These are phyloP conservation scores for Globisporangium yorkense DNA, from an alignment of 352 stramenopile species.

Conservation along the genomic window DNA sequence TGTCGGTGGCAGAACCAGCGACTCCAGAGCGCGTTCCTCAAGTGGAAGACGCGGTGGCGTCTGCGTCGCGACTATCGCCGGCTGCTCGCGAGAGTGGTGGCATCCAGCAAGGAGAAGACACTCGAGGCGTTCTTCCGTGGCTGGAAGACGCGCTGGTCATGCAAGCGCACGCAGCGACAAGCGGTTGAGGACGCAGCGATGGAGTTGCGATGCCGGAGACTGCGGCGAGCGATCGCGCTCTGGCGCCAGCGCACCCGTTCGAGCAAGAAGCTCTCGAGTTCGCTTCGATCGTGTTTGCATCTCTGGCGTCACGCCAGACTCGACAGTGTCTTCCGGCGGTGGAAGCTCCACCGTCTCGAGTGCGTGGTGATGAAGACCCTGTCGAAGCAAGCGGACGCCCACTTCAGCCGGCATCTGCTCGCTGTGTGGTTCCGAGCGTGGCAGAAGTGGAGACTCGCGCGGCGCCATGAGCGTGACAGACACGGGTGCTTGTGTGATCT, in stretches of 20 bases:
- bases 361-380: neutral
- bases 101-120: constrained; percentile 12
- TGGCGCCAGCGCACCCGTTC: constrained; percentile 6
- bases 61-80: constrained; percentile 22
- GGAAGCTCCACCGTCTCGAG: neutral
- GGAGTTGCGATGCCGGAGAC: constrained; percentile 2
- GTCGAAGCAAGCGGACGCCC: neutral
- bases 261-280: neutral
- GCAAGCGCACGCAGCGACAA: neutral
- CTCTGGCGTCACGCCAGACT: neutral
- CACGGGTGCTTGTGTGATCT: neutral
- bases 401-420: neutral
- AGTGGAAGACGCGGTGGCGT: constrained; percentile 28
- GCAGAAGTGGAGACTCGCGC: neutral
- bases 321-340: neutral
- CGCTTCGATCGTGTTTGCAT: neutral
- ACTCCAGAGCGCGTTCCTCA: constrained; percentile 19
- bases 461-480: neutral
- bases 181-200: neutral
- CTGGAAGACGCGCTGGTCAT: constrained; percentile 17
- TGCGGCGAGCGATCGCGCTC: constrained; percentile 1
- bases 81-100: constrained; percentile 13
- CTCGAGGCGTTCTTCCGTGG: constrained; percentile 18
- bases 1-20: constrained; percentile 23
- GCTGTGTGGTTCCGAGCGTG: neutral